These are phyloP conservation scores for Geotrichum restrictum DNA, from an alignment of 1,139 yeast genomes.

Conservation along the genomic window DNA sequence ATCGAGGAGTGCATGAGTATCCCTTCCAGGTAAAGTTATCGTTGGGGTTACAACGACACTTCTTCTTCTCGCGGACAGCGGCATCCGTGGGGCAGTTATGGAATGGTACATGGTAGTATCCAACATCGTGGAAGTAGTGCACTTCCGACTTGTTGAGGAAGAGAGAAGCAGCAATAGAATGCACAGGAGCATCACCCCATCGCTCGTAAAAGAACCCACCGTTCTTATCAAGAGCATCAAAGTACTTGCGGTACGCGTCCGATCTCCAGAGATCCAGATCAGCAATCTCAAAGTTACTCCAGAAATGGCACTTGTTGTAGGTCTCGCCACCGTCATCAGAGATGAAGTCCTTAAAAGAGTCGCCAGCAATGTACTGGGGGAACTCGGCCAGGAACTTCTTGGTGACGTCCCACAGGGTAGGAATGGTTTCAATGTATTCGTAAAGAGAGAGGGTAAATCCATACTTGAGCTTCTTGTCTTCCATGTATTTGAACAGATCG, in stretches of 20 bases:
- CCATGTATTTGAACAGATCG: slow-evolving; percentile 81
- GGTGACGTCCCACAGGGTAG: slow-evolving; percentile 77
- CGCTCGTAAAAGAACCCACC: slow-evolving; percentile 93
- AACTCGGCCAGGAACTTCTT: slow-evolving; percentile 59
- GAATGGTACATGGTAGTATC: slow-evolving; percentile 81
- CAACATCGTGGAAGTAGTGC: slow-evolving; percentile 78
- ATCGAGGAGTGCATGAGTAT: slow-evolving; percentile 78
- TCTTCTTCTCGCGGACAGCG: slow-evolving; percentile 43
- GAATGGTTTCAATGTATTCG: slow-evolving; percentile 76
- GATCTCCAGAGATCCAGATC: slow-evolving; percentile 72
- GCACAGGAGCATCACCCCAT: slow-evolving; percentile 97
- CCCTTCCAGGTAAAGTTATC: slow-evolving; percentile 83
- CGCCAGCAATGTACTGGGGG: slow-evolving; percentile 54
- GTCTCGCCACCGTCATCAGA: slow-evolving; percentile 61
- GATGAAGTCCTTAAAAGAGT: slow-evolving; percentile 66
- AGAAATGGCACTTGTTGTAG: slow-evolving; percentile 81
- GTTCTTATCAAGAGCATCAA: slow-evolving; percentile 63
- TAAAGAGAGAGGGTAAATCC: slow-evolving; percentile 81
- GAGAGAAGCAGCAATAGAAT: slow-evolving; percentile 72
- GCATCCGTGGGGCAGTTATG: slow-evolving; percentile 61
- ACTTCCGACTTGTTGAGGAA: slow-evolving; percentile 61
- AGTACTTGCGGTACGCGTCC: slow-evolving; percentile 62
- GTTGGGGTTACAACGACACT: slow-evolving; percentile 51
- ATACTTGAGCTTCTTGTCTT: slow-evolving; percentile 67
- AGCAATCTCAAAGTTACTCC: slow-evolving; percentile 91